Evolutionary conservation across 2,329 filamentous ascomycete species (phyloP).

Genomic region (Pseudopithomyces maydicus): DNA sequence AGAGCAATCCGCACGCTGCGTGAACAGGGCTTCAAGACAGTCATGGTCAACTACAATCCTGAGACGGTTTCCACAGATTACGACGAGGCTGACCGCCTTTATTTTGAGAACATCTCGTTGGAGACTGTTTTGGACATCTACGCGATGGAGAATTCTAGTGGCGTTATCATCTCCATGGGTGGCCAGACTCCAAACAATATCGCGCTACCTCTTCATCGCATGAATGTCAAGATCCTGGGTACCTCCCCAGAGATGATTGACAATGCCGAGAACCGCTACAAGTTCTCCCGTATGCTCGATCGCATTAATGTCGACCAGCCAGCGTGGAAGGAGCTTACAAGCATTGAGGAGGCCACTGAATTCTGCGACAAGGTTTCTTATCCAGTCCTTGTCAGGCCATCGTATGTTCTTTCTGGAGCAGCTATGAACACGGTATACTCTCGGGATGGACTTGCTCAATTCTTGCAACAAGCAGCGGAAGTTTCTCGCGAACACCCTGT

Average conservation of each 20-base stretch:
- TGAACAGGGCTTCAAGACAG: constrained; percentile 83
- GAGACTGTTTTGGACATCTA: constrained; percentile 95
- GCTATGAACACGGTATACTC: constrained; percentile 99
- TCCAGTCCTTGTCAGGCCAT: constrained; percentile 92
- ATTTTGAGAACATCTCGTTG: constrained; percentile 93
- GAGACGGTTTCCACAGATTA: constrained; percentile 91
- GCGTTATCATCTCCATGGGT: constrained; percentile 93
- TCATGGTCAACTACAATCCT: constrained; percentile 95
- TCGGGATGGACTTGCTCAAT: constrained; percentile 85
- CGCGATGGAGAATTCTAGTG: constrained; percentile 78
- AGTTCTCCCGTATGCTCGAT: constrained; percentile 98
- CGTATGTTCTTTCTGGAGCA: constrained; percentile 94
- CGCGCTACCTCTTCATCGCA: constrained; percentile 82
- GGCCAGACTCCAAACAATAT: constrained; percentile 99
- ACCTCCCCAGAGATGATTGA: constrained; percentile 99
- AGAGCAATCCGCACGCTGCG: constrained; percentile 89
- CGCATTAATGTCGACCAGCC: constrained; percentile 94
- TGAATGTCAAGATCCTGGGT: constrained; percentile 90
- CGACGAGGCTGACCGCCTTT: constrained; percentile 90
- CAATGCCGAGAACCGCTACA: constrained; percentile 94
- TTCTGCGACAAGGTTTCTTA: constrained; percentile 92
- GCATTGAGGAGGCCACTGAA: constrained; percentile 82
- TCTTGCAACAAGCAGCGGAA: constrained; percentile 86
- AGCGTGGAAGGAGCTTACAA: constrained; percentile 96
- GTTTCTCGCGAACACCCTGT: constrained; percentile 96